Evolutionary conservation across 2,329 filamentous ascomycete genomes (phyloP).

Genomic region (Neonectria faginata): DNA sequence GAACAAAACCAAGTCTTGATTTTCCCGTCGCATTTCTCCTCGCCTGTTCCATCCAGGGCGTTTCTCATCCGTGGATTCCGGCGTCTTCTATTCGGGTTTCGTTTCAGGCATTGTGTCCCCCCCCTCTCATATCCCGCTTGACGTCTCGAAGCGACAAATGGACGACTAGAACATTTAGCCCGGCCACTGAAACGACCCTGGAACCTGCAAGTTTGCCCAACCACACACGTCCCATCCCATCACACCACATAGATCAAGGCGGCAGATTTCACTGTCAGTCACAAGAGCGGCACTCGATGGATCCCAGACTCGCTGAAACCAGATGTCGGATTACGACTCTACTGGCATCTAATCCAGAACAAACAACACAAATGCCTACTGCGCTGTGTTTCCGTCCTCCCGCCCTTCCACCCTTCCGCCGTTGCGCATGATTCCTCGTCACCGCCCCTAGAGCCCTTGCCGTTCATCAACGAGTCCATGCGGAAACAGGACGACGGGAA

Average conservation of each 20-base stretch:
- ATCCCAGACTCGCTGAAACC: conserved; percentile 28
- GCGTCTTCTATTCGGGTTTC: neutral
- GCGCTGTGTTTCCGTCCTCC: conserved; percentile 30
- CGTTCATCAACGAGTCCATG: conserved; percentile 9
- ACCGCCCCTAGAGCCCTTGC: conserved; percentile 9
- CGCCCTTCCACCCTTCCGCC: neutral
- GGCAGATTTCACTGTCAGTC: neutral
- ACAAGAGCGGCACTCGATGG: neutral
- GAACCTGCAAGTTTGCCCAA: conserved; percentile 3
- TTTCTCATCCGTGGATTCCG: neutral
- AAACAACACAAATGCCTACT: conserved; percentile 25
- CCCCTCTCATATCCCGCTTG: conserved; percentile 23
- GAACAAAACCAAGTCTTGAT: neutral
- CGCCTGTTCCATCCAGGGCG: neutral
- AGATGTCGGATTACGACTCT: conserved; percentile 42
- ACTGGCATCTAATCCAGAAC: conserved; percentile 45
- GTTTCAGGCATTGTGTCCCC: conserved; percentile 19
- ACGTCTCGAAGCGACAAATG: conserved; percentile 10
- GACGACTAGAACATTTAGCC: conserved; percentile 1
- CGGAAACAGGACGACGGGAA: conserved; percentile 15
- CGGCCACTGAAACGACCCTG: conserved; percentile 16
- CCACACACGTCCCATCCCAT: neutral
- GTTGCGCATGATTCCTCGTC: neutral
- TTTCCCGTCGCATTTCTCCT: neutral
- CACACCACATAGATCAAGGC: conserved; percentile 3